phyloP scores from a whole-genome alignment of 108 stramenopile species.

The Schizochytrium sp. region DNA sequence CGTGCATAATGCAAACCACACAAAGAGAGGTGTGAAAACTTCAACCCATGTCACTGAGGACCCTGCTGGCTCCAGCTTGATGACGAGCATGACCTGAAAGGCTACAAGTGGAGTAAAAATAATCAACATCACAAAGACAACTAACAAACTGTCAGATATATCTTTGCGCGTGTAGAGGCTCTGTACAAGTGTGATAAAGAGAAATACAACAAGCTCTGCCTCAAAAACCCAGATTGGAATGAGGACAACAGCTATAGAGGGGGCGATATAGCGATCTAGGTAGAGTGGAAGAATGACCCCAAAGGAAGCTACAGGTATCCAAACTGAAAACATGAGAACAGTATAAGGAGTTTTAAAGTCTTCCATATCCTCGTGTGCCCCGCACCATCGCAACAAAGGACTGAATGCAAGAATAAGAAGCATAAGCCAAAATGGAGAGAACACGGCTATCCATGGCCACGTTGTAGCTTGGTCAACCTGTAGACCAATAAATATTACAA shows the following conservation, averaged over 20 bases:
- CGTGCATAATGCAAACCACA: conserved; percentile 32
- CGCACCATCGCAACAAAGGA: neutral
- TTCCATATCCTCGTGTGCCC: conserved; percentile 36
- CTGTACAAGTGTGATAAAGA: neutral
- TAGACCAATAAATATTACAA: conserved; percentile 36
- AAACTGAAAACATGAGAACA: conserved; percentile 20
- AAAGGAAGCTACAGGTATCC: conserved; percentile 30
- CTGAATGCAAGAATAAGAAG: conserved; percentile 8
- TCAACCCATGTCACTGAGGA: conserved; percentile 12
- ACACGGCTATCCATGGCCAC: conserved; percentile 6
- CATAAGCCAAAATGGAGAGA: conserved; percentile 39
- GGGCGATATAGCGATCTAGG: conserved; percentile 51
- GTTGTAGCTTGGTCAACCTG: neutral
- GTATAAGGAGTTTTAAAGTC: conserved; percentile 30
- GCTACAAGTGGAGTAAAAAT: conserved; percentile 28
- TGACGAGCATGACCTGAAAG: conserved; percentile 36
- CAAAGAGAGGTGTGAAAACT: conserved; percentile 24
- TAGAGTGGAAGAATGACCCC: neutral
- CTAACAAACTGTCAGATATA: conserved; percentile 16
- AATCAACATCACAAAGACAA: conserved; percentile 24
- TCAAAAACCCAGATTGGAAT: conserved; percentile 49
- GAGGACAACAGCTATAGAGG: conserved; percentile 11
- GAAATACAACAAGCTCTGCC: conserved; percentile 20
- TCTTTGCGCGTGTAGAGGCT: conserved; percentile 14
- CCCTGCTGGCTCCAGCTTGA: conserved; percentile 34